These are phyloP conservation scores for Zymoseptoria crescenta DNA, from an alignment of 2,329 filamentous ascomycete species.

Conservation along the genomic window DNA sequence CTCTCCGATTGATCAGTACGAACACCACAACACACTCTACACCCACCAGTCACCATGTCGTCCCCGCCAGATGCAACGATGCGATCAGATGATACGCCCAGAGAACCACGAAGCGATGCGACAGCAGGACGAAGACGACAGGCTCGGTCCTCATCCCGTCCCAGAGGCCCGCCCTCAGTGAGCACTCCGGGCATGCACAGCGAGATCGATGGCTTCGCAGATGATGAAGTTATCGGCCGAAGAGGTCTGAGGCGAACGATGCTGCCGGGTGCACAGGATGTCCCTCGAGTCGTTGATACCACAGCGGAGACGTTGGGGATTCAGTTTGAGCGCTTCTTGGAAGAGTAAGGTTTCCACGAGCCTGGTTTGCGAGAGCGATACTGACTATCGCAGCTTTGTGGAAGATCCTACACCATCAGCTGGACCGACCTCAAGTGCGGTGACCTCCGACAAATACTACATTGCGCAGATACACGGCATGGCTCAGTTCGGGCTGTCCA, in stretches of 20 bases:
- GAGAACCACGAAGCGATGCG: conserved; percentile 34
- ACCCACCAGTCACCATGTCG: conserved; percentile 36
- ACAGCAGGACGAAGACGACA: conserved; percentile 25
- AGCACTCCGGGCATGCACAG: conserved; percentile 45
- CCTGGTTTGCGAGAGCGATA: neutral
- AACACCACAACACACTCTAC: neutral
- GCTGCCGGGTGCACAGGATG: conserved; percentile 44
- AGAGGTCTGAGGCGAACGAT: conserved; percentile 38
- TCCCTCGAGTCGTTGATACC: conserved; percentile 67
- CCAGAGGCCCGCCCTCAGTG: conserved; percentile 45
- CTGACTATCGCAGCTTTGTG: conserved; percentile 44
- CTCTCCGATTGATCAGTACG: neutral
- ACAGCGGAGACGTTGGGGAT: conserved; percentile 67
- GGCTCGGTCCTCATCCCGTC: conserved; percentile 47
- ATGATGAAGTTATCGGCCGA: conserved; percentile 53
- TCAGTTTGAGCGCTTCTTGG: conserved; percentile 72
- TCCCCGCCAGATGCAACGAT: conserved; percentile 45
- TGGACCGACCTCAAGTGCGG: conserved; percentile 59
- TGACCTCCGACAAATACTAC: conserved; percentile 75
- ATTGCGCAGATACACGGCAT: conserved; percentile 75
- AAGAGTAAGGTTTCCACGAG: conserved; percentile 46
- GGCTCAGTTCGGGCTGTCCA: conserved; percentile 66
- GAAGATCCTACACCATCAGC: conserved; percentile 60
- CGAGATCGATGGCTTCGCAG: conserved; percentile 52
- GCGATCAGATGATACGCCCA: conserved; percentile 38